Evolutionary conservation across 441 rosid species (phyloP), one percentile per base, ranked within the genome.

Genomic region (Heliophila coronopifolia): DNA sequence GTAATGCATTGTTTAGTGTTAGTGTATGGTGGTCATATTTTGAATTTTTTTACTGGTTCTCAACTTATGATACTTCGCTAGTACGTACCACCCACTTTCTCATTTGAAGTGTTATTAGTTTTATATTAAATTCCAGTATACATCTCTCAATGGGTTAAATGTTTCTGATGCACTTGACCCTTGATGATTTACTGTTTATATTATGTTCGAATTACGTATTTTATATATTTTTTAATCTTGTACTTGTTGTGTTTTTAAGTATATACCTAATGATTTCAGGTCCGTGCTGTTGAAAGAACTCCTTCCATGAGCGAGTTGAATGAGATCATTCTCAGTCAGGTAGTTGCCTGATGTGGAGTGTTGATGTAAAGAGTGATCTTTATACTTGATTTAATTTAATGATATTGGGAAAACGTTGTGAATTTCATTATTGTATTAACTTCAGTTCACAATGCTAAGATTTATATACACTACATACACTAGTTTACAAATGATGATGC

Each of bases 261-360:
- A 12, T 3, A 15, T 38, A 15, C 12, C 9, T 51, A 6, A 18
- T 61, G 68, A 48, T 67, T 69, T 72, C 75, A 91, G 98, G 95
- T 91, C 63, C 74, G 62, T 64, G 93, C 87, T 47, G 88, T 91
- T 54, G 96, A 87, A 75, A 78, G 66, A 75, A 87, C 98, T 57
- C 96, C 96, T 66, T 87, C 96, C 42, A 83, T 87, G 98, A 91
- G 98, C 10, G 96, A 84, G 77, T 66, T 91, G 68, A 91, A 73
- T 78, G 93, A 91, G 72, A 81, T 91, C 63, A 84, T 91, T 54
- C 81, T 91, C 52, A 84, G 95, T 13, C 96, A 91, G 95, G 98
- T 91, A 81, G 19, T 31, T 67, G 11, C 59, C 37, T 49, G 27
- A 24, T 52, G 34, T 60, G 36, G 7, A 41, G 25, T 60, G 59